Evolutionary conservation across 306 rosid genomes (phyloP).

Genomic region (Vigna mungo): DNA sequence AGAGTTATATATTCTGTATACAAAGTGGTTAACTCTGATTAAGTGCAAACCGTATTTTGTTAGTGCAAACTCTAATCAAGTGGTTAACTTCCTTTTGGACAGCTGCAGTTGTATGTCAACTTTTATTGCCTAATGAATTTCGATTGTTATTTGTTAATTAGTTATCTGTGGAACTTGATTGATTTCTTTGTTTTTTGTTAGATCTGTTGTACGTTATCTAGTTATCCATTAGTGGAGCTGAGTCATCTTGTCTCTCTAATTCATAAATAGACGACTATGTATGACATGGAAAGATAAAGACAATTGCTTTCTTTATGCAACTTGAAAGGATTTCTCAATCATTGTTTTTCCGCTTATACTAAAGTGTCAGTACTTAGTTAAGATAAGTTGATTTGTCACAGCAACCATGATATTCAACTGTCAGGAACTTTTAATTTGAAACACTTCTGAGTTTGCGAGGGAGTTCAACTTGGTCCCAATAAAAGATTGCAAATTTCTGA

Average conservation of each 20-base stretch:
- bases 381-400: conserved; percentile 1
- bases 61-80: too few relatives aligned
- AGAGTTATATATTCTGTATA: too few relatives aligned
- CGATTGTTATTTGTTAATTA: too few relatives aligned
- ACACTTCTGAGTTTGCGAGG: neutral
- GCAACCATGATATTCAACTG: neutral
- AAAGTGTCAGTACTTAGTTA: conserved; percentile 5
- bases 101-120: too few relatives aligned
- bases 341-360: conserved; percentile 3
- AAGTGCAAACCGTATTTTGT: too few relatives aligned
- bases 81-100: too few relatives aligned
- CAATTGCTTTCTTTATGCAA: neutral
- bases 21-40: too few relatives aligned
- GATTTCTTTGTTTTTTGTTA: conserved; percentile 30
- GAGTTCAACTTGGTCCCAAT: conserved; percentile 15
- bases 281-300: conserved; percentile 12
- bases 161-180: too few relatives aligned
- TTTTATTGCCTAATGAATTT: too few relatives aligned
- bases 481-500: conserved; percentile 8
- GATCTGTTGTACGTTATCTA: neutral
- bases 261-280: neutral
- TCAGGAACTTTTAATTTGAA: conserved; percentile 1
- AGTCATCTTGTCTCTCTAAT: conserved; percentile 13
- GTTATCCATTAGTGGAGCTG: conserved; percentile 17
- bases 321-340: conserved; percentile 22